phyloP scores from a whole-genome alignment of 768 basidiomycete genomes.

The Agaricus subrufescens region DNA sequence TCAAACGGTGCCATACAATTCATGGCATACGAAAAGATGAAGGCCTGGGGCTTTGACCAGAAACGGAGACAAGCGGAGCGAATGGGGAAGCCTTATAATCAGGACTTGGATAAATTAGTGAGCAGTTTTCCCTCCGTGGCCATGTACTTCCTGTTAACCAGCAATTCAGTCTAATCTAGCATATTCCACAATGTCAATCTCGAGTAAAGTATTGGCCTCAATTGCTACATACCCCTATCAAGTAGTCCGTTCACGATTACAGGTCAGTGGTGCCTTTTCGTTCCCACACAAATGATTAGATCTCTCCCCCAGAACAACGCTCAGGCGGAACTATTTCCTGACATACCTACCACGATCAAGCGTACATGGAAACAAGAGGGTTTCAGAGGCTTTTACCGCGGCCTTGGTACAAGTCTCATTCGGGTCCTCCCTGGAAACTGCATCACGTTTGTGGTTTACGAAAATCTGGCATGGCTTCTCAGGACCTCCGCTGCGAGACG shows the following conservation, averaged over 20 bases:
- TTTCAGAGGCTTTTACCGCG: conserved; percentile 85
- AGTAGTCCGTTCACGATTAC: conserved; percentile 90
- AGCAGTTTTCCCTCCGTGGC: conserved; percentile 20
- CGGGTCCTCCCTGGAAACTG: conserved; percentile 96
- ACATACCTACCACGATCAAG: conserved; percentile 75
- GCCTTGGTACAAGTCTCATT: conserved; percentile 89
- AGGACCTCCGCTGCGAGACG: conserved; percentile 58
- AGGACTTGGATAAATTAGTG: conserved; percentile 84
- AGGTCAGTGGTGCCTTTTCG: conserved; percentile 43
- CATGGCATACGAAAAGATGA: conserved; percentile 95
- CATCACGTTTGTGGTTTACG: conserved; percentile 97
- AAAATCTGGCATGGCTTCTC: conserved; percentile 82
- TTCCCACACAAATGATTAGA: not conserved
- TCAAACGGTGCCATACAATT: conserved; percentile 95
- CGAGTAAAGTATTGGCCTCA: conserved; percentile 84
- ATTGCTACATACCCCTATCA: conserved; percentile 93
- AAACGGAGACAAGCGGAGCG: conserved; percentile 61
- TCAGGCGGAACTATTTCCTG: conserved; percentile 65
- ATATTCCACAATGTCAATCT: conserved; percentile 90
- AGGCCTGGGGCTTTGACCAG: conserved; percentile 79
- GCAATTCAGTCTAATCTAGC: conserved; percentile 73
- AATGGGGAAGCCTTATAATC: conserved; percentile 59
- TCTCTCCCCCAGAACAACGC: conserved; percentile 53
- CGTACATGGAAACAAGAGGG: conserved; percentile 84
- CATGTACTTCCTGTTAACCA: conserved; percentile 1